These are phyloP conservation scores for Lasiodiplodia sp. DNA, from an alignment of 2,329 filamentous ascomycete genomes.

Conservation along the genomic window DNA sequence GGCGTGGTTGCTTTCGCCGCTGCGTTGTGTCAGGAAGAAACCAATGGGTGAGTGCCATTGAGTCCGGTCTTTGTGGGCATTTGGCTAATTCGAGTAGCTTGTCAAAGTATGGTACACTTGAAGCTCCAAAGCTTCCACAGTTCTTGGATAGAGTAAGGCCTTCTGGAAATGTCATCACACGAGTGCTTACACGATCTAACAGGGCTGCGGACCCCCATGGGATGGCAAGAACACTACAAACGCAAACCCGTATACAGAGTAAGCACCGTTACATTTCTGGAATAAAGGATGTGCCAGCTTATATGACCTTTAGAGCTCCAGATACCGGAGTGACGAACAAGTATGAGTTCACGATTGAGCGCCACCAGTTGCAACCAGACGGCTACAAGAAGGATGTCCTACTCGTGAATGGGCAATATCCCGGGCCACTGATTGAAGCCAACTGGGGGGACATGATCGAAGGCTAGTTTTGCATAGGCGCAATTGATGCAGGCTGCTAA, in stretches of 20 bases:
- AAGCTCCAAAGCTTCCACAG: background rate
- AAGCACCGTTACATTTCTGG: background rate
- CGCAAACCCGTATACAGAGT: constrained; percentile 20
- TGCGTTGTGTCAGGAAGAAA: background rate
- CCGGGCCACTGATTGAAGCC: constrained; percentile 43
- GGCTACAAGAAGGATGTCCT: constrained; percentile 40
- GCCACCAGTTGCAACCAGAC: constrained; percentile 35
- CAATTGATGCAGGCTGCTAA: background rate
- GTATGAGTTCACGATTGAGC: constrained; percentile 31
- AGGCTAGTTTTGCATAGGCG: constrained; percentile 28
- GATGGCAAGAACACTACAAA: background rate
- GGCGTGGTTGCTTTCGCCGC: constrained; percentile 1
- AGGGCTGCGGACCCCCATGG: constrained; percentile 4
- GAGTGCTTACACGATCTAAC: background rate
- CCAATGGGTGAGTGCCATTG: background rate
- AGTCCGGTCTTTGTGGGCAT: background rate
- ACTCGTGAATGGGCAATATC: constrained; percentile 43
- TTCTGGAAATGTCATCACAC: background rate
- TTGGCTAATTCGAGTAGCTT: background rate
- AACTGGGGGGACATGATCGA: constrained; percentile 44
- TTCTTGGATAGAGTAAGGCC: background rate
- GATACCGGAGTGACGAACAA: constrained; percentile 11
- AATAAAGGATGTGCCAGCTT: background rate
- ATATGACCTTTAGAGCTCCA: background rate
- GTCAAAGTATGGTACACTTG: background rate